These are phyloP conservation scores for Leccinellum luteum DNA, from an alignment of 768 basidiomycete species.

Conservation along the genomic window DNA sequence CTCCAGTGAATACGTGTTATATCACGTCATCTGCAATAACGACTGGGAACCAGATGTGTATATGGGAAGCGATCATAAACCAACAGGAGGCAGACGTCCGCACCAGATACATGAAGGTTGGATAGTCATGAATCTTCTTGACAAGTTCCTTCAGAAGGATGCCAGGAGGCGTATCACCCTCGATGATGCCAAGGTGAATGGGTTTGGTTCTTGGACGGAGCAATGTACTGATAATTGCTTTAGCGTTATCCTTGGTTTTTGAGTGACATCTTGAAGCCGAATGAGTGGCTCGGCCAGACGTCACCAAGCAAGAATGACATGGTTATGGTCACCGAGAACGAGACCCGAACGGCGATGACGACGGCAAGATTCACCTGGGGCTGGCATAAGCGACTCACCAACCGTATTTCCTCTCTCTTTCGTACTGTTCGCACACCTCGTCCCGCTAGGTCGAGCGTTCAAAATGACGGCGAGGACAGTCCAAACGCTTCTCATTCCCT, in stretches of 20 bases:
- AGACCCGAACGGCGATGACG: conserved; percentile 74
- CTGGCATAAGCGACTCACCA: conserved; percentile 43
- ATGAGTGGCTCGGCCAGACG: conserved; percentile 68
- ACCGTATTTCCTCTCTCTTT: conserved; percentile 50
- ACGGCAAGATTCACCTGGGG: conserved; percentile 61
- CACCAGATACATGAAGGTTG: conserved; percentile 48
- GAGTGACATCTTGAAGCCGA: conserved; percentile 60
- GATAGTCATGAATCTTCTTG: conserved; percentile 68
- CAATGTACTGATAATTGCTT: background rate
- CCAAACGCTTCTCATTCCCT: conserved; percentile 32
- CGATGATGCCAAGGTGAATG: conserved; percentile 74
- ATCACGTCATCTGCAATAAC: conserved; percentile 72
- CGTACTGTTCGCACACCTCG: conserved; percentile 38
- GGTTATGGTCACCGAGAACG: conserved; percentile 68
- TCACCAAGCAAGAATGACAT: conserved; percentile 46
- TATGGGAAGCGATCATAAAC: conserved; percentile 71
- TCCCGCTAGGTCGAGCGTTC: conserved; percentile 8
- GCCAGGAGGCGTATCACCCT: conserved; percentile 70
- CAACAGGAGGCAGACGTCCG: conserved; percentile 61
- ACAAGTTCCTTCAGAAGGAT: conserved; percentile 80
- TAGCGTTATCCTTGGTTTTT: conserved; percentile 67
- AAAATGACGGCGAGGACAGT: conserved; percentile 21
- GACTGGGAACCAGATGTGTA: conserved; percentile 65
- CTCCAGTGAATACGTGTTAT: conserved; percentile 70
- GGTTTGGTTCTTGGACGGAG: background rate